Evolutionary conservation across 257 asterid species (phyloP), one percentile per base, ranked within the genome.

Genomic region (Mitragyna speciosa): DNA sequence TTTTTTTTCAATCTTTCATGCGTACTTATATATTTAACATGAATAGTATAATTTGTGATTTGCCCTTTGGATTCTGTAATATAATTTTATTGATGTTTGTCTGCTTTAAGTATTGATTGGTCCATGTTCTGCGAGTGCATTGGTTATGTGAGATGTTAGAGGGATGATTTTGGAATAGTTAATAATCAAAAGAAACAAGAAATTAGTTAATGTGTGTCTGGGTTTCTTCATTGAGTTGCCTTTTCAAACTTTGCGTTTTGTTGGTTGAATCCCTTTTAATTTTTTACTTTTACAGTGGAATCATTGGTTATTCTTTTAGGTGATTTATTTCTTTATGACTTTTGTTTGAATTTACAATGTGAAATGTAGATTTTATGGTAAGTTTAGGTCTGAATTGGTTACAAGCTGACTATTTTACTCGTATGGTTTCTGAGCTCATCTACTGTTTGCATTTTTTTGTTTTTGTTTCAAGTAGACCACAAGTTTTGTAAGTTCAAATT

Each of bases 361-460:
- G 66, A 59, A 79, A 71, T 33, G 45, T 41, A 7, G 72, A 47
- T 43, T 71, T 71, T 64, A 56, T 65, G 52, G 41, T 7, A 73
- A 73, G n/a, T 54, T 80, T 80, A 19, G 78, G 36, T 54, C 7
- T 33, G 39, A 14, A 79, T 79, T 79, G 72, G 74, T 58, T 80
- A 59, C 39, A 80, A 26, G 11, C 64, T 58, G 26, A 33, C 6
- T 70, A 69, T 30, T 39, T 52, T 45, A 20, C 31, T n/a, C n/a
- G n/a, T n/a, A 36, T 36, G 41, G 41, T 4, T 36, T 36, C 2
- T 36, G 41, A 36, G 41, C 41, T 36, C 41, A 36, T 36, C 41
- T 36, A 36, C 41, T 36, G 4, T 36, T 36, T 36, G 41, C 41
- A 36, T 36, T 36, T 36, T 4, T 36, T 36, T 36, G 41, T 36